Evolutionary conservation across 768 basidiomycete genomes (phyloP), one percentile per base, ranked within the genome.

Genomic region (Ramaria sp.): DNA sequence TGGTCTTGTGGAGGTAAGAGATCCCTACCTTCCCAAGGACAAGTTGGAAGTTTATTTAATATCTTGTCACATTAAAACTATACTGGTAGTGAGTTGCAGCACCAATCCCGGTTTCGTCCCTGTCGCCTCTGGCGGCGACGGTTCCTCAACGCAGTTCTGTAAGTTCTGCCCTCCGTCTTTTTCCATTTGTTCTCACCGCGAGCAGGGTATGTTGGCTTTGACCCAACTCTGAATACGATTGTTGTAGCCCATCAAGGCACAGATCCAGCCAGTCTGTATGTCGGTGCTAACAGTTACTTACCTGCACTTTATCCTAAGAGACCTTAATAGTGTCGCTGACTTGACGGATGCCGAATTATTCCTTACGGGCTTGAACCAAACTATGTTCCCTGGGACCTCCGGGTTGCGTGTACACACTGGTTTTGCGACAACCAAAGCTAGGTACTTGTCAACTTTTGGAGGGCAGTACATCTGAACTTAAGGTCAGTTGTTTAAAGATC

Each of bases 1-100:
- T 82, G 80, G 78, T 62, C 71, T 28, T 82, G 81, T 63, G 82
- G 81, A 65, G 57, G 78, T 77, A 62, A 16, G 63, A 5, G 13
- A 4, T 41, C 20, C 6, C 9, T 47, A 47, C 15, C 22, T 30
- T 36, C 0, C 18, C 25, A 1, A 25, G 28, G 18, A 13, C 1
- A 9, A 22, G 20, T 20, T 24, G 4, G n/a, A 16, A 30, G 18
- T 10, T 8, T 28, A 28, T 25, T 49, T 16, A 20, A 13, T 25
- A 50, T 15, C 34, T 9, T 32, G 18, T 7, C 38, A 8, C 8
- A 41, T 41, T 41, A 22, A 47, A 53, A 30, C 28, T 1, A 1
- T 36, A 15, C 18, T 50, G 16, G 13, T 38, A 77, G 75, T 61
- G 1, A 73, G 72, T 48, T 80, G 78, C 57, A 58, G 66, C 15